Conservation (phyloP, 2,329 filamentous ascomycete species). For the Aspergillus pseudoviridinutans region DNA sequence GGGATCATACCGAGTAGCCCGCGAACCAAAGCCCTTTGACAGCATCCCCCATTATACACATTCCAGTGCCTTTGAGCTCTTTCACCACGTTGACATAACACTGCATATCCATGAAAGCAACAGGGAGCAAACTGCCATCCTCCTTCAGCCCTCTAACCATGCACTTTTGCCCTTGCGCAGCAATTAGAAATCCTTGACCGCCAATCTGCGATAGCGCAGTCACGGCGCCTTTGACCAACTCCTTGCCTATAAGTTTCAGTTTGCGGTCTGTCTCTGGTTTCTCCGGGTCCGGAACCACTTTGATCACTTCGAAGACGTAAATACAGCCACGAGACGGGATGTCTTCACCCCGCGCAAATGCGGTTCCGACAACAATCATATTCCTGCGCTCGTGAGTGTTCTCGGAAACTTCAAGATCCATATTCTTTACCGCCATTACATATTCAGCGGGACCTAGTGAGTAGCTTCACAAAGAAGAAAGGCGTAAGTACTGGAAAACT, state of each 20-base stretch:
- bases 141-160: slow-evolving; percentile 96
- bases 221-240: slow-evolving; percentile 89
- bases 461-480: slow-evolving; percentile 39
- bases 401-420: slow-evolving; percentile 87
- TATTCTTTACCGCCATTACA: slow-evolving; percentile 74
- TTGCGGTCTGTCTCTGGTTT: slow-evolving; percentile 80
- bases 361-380: slow-evolving; percentile 79
- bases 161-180: slow-evolving; percentile 92
- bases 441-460: slow-evolving; percentile 71
- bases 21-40: slow-evolving; percentile 95
- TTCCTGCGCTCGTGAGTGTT: slow-evolving; percentile 80
- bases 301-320: slow-evolving; percentile 86
- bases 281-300: slow-evolving; percentile 84
- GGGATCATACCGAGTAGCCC: slow-evolving; percentile 67
- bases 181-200: slow-evolving; percentile 81
- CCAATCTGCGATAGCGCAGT: slow-evolving; percentile 81
- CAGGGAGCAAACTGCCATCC: slow-evolving; percentile 84
- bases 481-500: slow-evolving; percentile 5
- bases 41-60: slow-evolving; percentile 84
- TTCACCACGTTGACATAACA: slow-evolving; percentile 86
- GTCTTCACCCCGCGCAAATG: slow-evolving; percentile 84
- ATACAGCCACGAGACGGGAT: slow-evolving; percentile 78
- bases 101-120: slow-evolving; percentile 97
- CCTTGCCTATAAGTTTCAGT: slow-evolving; percentile 79
- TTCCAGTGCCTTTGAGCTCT: slow-evolving; percentile 74